A percentile compares a stretch with the other conserved stretches of the same genome.
phyloP scores from a whole-genome alignment of 2,329 filamentous ascomycete genomes.

The Colletotrichum sp. region DNA sequence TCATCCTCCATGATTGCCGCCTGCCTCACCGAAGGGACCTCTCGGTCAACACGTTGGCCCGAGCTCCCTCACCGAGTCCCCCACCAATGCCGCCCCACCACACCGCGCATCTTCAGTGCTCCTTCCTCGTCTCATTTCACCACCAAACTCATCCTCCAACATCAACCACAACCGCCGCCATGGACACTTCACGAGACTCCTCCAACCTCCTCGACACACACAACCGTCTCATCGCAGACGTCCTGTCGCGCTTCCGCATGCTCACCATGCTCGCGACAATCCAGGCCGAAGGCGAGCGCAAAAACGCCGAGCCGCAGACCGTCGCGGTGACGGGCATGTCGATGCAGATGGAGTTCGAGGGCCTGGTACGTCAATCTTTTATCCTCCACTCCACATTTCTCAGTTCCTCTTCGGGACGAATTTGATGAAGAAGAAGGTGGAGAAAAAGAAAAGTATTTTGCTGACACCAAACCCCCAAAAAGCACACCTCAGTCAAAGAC shows the following conservation, averaged over 20 bases:
- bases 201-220: conserved; percentile 39
- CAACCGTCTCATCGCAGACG: conserved; percentile 49
- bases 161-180: not conserved
- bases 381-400: not conserved
- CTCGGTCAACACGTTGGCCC: not conserved
- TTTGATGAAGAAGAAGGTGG: not conserved
- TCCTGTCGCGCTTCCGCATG: conserved; percentile 47
- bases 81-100: not conserved
- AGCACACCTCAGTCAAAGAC: conserved; percentile 50
- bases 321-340: conserved; percentile 48
- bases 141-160: not conserved
- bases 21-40: not conserved
- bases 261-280: conserved; percentile 49
- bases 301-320: conserved; percentile 43
- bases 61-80: not conserved
- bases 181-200: conserved; percentile 20
- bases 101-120: not conserved
- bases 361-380: conserved; percentile 33
- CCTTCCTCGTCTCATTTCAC: not conserved
- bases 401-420: not conserved
- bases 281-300: conserved; percentile 41
- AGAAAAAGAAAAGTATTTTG: not conserved
- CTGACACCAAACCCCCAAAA: not conserved
- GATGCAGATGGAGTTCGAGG: conserved; percentile 51
- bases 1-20: not conserved